Conservation (phyloP, 352 stramenopile species). For the Globisporangium iwayamae region DNA sequence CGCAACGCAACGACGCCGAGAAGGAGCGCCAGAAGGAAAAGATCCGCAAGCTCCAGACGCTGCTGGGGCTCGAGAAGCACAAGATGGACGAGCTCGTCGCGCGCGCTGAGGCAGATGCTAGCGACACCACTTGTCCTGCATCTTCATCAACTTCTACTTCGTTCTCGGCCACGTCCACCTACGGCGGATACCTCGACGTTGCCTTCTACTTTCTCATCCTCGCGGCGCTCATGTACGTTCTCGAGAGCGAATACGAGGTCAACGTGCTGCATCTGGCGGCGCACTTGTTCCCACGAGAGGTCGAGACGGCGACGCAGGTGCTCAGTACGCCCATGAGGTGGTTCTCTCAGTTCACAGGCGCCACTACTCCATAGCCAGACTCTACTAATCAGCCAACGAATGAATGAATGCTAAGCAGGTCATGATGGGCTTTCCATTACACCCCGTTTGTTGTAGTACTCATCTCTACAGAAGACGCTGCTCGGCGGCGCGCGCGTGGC, state of each 20-base stretch:
- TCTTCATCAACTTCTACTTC: neutral
- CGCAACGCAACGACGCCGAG: constrained; percentile 21
- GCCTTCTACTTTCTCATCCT: constrained; percentile 37
- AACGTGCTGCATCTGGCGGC: constrained; percentile 37
- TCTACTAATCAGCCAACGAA: neutral
- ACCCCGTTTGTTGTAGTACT: neutral
- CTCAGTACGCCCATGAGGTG: constrained; percentile 15
- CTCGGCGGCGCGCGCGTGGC: constrained; percentile 76
- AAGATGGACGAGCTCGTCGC: constrained; percentile 39
- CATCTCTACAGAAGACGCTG: constrained; percentile 60
- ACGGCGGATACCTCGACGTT: constrained; percentile 40
- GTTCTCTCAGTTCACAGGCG: neutral
- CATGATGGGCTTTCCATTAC: neutral
- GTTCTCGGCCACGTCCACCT: constrained; percentile 18
- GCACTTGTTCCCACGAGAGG: constrained; percentile 46
- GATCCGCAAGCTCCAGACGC: constrained; percentile 52
- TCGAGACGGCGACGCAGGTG: constrained; percentile 35
- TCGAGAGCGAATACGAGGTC: constrained; percentile 56
- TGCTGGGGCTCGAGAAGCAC: constrained; percentile 47
- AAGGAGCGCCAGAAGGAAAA: constrained; percentile 36
- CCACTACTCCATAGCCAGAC: neutral
- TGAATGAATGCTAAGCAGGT: neutral
- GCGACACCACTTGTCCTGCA: neutral
- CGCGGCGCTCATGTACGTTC: constrained; percentile 34
- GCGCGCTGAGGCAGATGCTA: constrained; percentile 32